These are phyloP conservation scores for Malassezia vespertilionis DNA, from an alignment of 1,284 basidiomycete genomes.

Conservation along the genomic window DNA sequence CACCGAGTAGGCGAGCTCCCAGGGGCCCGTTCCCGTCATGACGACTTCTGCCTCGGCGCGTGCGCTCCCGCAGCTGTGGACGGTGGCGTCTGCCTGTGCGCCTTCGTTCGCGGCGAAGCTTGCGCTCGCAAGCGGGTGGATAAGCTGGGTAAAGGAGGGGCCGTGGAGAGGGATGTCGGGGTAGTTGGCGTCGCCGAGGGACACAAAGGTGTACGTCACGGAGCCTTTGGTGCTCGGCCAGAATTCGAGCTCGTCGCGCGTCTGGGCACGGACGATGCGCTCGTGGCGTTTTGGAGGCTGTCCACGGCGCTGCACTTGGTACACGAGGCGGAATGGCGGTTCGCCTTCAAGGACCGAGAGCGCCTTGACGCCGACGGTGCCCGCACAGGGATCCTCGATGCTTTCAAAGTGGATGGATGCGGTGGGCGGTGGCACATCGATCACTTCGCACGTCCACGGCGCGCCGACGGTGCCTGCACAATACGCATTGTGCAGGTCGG, in stretches of 20 bases:
- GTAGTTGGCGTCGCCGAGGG: constrained; percentile 76
- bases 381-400: constrained; percentile 72
- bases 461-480: constrained; percentile 49
- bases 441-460: constrained; percentile 37
- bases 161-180: constrained; percentile 52
- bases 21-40: constrained; percentile 39
- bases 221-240: constrained; percentile 79
- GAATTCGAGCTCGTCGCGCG: constrained; percentile 71
- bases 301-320: constrained; percentile 58
- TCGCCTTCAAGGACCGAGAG: constrained; percentile 75
- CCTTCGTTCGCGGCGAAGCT: constrained; percentile 25
- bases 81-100: constrained; percentile 24
- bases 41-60: constrained; percentile 31
- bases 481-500: constrained; percentile 62
- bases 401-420: constrained; percentile 78
- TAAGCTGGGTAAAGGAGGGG: constrained; percentile 35
- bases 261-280: constrained; percentile 55
- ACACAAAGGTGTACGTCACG: constrained; percentile 72
- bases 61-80: constrained; percentile 42
- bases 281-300: constrained; percentile 49
- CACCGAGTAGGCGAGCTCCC: constrained; percentile 37
- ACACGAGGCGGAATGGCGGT: constrained; percentile 77
- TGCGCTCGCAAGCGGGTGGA: constrained; percentile 42
- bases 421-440: constrained; percentile 57
- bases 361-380: constrained; percentile 81